Conservation (phyloP, 1,284 basidiomycete genomes). For the Wallemia hederae region DNA sequence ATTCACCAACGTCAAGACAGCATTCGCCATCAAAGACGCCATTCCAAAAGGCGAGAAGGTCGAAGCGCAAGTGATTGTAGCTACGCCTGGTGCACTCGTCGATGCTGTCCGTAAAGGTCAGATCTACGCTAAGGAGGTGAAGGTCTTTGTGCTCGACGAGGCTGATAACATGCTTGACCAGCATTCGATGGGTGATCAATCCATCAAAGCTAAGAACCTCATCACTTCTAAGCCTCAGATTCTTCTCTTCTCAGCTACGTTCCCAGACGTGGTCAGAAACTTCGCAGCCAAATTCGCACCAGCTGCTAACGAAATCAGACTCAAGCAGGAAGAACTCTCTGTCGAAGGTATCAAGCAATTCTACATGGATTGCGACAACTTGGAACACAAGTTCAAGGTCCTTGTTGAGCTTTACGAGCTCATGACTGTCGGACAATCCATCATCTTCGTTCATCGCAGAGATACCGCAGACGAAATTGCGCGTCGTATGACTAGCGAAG, state of each 20-base stretch:
- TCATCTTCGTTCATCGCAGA: conserved; percentile 83
- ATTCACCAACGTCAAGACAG: conserved; percentile 69
- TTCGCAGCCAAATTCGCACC: conserved; percentile 85
- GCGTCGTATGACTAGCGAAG: conserved; percentile 62
- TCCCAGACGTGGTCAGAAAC: conserved; percentile 66
- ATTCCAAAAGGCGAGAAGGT: conserved; percentile 36
- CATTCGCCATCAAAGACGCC: conserved; percentile 70
- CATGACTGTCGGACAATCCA: conserved; percentile 82
- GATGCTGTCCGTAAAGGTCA: conserved; percentile 34
- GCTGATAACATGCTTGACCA: conserved; percentile 97
- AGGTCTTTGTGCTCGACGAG: conserved; percentile 89
- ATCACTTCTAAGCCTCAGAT: conserved; percentile 47
- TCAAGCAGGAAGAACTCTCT: conserved; percentile 76
- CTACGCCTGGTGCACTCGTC: conserved; percentile 81
- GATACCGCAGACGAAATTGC: conserved; percentile 81
- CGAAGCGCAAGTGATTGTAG: conserved; percentile 72
- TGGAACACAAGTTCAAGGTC: conserved; percentile 84
- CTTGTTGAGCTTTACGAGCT: conserved; percentile 69
- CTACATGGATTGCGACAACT: conserved; percentile 75
- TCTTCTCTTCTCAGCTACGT: conserved; percentile 92
- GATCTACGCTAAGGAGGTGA: conserved; percentile 42
- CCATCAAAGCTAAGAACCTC: conserved; percentile 66
- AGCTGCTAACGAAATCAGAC: conserved; percentile 78
- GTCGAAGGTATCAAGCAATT: conserved; percentile 92
- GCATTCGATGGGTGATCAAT: conserved; percentile 89